Evolutionary conservation across 1,284 basidiomycete species (phyloP), one percentile per base, ranked within the genome.

Genomic region (Ganoderma lucidum): DNA sequence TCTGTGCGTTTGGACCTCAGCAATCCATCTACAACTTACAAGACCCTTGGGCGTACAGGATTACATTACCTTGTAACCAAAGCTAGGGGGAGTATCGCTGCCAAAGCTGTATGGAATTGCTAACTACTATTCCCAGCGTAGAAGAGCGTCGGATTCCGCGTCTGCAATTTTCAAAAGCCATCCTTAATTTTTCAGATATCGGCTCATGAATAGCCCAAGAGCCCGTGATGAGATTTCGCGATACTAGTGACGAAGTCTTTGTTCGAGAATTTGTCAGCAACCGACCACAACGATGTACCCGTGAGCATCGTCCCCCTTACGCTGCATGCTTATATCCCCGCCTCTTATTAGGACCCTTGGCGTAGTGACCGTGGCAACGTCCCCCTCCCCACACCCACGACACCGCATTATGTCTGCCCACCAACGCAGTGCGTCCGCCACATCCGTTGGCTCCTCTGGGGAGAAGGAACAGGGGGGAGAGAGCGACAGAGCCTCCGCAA

Each of bases 201-300:
- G 48, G 23, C 48, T 14, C 9, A 51, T 10, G 10, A 23, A 28
- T n/a, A 10, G 2, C 1, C 19, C 45, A 23, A 17, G 48, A 6
- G 48, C 23, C 48, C 48, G n/a, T n/a, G 45, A 48, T 48, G 45
- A 6, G 45, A 48, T 48, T 51, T 51, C 48, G 48, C 45, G 45
- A 48, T 51, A 51, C 12, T 14, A 23, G 23, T 51, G 10, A 51
- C 48, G 48, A 51, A 28, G 48, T 51, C 28, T 12, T 10, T 28
- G 48, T 28, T 5, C 48, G 23, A 28, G 23, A 51, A 28, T 51
- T 51, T 51, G 48, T 51, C 48, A 51, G 48, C 48, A 23, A 51
- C 48, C 9, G 23, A 51, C 48, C 23, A 51, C 23, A 4, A 51
- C 48, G n/a, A 48, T 48, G n/a, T 2, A 48, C 45, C 48, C 48